These are phyloP conservation scores for Podospora tetraspora DNA, from an alignment of 495 filamentous ascomycete genomes.

Conservation along the genomic window DNA sequence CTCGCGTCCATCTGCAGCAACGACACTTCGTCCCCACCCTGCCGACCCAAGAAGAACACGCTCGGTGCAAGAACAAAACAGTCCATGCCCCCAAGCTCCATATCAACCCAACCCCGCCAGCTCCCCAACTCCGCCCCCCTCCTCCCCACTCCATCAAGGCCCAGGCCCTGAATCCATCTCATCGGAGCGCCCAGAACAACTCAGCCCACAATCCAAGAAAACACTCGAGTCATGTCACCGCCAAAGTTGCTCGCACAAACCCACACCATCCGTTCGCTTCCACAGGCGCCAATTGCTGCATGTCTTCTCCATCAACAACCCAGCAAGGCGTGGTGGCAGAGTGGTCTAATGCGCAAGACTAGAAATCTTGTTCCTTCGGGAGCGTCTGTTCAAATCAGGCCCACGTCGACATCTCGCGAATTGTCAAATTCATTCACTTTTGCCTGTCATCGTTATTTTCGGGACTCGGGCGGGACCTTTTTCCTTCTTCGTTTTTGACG, in stretches of 20 bases:
- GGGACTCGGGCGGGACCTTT: neutral
- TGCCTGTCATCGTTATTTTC: neutral
- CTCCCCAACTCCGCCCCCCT: too few relatives aligned
- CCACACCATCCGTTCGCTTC: too few relatives aligned
- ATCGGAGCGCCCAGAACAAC: too few relatives aligned
- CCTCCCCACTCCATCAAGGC: neutral
- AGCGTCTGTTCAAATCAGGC: neutral
- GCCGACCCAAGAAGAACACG: too few relatives aligned
- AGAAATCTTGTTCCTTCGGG: neutral
- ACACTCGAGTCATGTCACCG: neutral
- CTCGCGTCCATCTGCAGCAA: too few relatives aligned
- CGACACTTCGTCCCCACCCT: neutral
- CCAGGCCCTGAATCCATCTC: neutral
- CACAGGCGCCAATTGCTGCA: too few relatives aligned
- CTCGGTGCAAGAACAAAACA: neutral
- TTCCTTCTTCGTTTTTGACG: neutral
- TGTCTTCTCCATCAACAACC: neutral
- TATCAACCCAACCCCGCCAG: too few relatives aligned
- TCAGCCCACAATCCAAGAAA: neutral
- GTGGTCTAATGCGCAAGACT: neutral
- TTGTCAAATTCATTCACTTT: neutral
- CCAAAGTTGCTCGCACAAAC: neutral
- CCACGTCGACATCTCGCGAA: neutral
- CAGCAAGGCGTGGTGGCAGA: neutral
- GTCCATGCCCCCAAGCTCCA: neutral